Evolutionary conservation across 768 basidiomycete species (phyloP), one percentile per base, ranked within the genome.

Genomic region (Pleurotus salmoneostramineus): DNA sequence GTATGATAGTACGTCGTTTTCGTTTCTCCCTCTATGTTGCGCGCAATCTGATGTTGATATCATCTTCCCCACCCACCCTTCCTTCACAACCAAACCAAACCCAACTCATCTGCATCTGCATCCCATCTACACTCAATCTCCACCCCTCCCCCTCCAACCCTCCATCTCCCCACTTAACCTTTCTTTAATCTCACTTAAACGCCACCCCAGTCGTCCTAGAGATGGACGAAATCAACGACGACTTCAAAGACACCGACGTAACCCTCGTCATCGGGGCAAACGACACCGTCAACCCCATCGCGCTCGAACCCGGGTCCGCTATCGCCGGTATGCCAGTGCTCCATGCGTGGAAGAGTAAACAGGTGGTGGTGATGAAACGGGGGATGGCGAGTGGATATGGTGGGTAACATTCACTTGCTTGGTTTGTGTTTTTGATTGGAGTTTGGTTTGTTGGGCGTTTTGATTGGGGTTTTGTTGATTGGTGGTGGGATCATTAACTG

Each of bases 201-300:
- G n/a, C n/a, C n/a, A 27, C 21, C 21, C 1, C 21, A 93, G 92
- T 94, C 62, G 91, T 94, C 42, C 76, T 90, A 58, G 93, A 95
- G 73, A 93, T 95, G 93, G 93, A 95, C 60, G 93, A 95, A 72
- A 94, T 95, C 74, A 94, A 95, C 67, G 91, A 94, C 42, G 93
- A 95, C 68, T 95, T 95, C 70, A 76, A 78, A 54, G 90, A 91
- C 36, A 95, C 93, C 0, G 93, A 95, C 66, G 82, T 95, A n/a
- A 90, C 88, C 5, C 82, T 95, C 15, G 93, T 94, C 61, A 94
- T 94, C 61, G 93, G 93, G 21, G 93, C 93, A 15, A 95, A 95
- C 64, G 93, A 95, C 66, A 95, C 93, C 1, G 93, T 95, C 52
- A 95, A 95, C 66, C 92, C 93, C 11, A 93, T 94, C 61, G 89